A percentile compares a stretch with the other conserved stretches of the same genome.
Conservation (phyloP, 257 asterid species). For the Rhazya stricta region DNA sequence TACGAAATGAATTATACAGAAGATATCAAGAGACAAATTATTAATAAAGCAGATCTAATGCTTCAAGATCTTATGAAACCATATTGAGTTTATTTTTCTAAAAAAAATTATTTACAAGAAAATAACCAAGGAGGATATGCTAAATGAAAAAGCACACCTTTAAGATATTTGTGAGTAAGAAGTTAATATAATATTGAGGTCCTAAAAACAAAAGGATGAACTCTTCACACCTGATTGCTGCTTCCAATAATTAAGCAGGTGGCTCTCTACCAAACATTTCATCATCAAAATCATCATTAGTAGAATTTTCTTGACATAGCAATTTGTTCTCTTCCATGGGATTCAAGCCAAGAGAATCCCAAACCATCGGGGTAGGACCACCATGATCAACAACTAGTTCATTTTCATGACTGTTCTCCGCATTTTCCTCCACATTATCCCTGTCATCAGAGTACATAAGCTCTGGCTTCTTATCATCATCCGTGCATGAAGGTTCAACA, state of each 20-base stretch:
- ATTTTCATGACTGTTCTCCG: slow-evolving; percentile 38
- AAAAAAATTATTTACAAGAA: background rate
- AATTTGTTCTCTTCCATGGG: slow-evolving; percentile 49
- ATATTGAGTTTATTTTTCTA: background rate
- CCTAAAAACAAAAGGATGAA: background rate
- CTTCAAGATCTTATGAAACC: background rate
- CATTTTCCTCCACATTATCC: slow-evolving; percentile 47
- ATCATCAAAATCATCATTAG: slow-evolving; percentile 66
- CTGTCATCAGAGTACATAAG: slow-evolving; percentile 40
- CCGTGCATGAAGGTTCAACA: slow-evolving; percentile 47
- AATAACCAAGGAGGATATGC: background rate
- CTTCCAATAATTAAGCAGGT: slow-evolving; percentile 26
- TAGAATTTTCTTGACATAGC: slow-evolving; percentile 73
- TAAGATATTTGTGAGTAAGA: background rate
- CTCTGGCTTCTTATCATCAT: slow-evolving; percentile 59
- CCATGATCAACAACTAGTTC: slow-evolving; percentile 36
- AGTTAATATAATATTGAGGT: background rate
- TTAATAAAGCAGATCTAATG: background rate
- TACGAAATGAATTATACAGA: background rate
- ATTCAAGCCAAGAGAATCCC: slow-evolving; percentile 45
- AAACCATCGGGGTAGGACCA: slow-evolving; percentile 29
- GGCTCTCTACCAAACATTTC: slow-evolving; percentile 60
- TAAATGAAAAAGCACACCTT: background rate
- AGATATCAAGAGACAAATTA: background rate
- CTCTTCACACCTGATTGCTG: slow-evolving; percentile 6